Evolutionary conservation across 1,139 yeast genomes (phyloP).

Genomic region (Spencermartinsiella ligniputridi): DNA sequence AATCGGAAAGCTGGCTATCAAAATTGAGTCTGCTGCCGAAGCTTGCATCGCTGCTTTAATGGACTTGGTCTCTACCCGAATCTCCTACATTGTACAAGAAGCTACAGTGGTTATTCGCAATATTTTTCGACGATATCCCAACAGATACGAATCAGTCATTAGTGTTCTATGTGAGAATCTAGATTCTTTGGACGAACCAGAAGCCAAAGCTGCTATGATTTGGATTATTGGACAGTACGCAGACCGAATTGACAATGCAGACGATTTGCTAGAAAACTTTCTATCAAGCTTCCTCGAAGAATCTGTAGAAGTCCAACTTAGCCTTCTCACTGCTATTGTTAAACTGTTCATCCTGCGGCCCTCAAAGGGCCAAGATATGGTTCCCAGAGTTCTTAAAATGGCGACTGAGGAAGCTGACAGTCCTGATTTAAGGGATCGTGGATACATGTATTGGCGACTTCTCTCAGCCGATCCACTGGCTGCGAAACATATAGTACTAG

Average conservation of each 20-base stretch:
- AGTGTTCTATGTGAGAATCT: conserved; percentile 43
- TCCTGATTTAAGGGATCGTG: conserved; percentile 85
- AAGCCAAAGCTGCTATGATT: conserved; percentile 69
- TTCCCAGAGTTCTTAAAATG: conserved; percentile 57
- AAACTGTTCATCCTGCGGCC: conserved; percentile 63
- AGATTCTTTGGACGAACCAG: conserved; percentile 61
- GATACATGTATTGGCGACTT: conserved; percentile 80
- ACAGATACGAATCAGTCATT: conserved; percentile 41
- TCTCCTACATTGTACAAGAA: conserved; percentile 77
- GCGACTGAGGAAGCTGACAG: conserved; percentile 72
- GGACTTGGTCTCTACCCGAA: conserved; percentile 59
- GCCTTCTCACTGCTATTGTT: conserved; percentile 68
- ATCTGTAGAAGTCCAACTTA: conserved; percentile 66
- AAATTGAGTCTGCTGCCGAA: conserved; percentile 54
- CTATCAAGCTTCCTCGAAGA: conserved; percentile 53
- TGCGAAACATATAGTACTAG: conserved; percentile 55
- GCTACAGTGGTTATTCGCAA: conserved; percentile 71
- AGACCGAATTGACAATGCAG: conserved; percentile 45
- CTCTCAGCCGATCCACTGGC: conserved; percentile 46
- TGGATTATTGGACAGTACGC: conserved; percentile 85
- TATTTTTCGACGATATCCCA: conserved; percentile 72
- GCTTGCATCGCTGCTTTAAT: conserved; percentile 61
- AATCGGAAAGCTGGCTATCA: conserved; percentile 82
- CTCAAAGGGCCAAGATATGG: conserved; percentile 49
- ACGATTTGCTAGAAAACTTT: conserved; percentile 44